Percentiles rank a stretch among this genome's conserved stretches.
Evolutionary conservation across 257 asterid species (phyloP).

Genomic region (Capsicum chinense): DNA sequence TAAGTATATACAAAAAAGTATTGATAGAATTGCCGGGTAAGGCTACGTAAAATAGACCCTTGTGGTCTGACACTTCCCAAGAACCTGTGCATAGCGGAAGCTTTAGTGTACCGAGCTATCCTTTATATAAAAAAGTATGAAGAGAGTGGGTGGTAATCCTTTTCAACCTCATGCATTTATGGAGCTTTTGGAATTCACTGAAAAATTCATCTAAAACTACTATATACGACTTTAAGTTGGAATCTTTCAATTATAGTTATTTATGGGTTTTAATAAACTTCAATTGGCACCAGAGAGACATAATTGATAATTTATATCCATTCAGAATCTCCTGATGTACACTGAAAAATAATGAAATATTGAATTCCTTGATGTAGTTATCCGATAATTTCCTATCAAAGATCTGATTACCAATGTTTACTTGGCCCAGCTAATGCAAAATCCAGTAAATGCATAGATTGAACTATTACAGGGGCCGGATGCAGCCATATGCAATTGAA

Average conservation of each 20-base stretch:
- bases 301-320: neutral
- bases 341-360: constrained; percentile 13
- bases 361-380: neutral
- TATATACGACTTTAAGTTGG: neutral
- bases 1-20: too few species aligned
- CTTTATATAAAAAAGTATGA: neutral
- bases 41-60: too few species aligned
- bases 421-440: neutral
- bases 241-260: neutral
- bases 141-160: neutral
- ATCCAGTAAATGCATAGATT: neutral
- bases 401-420: neutral
- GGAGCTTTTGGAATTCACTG: neutral
- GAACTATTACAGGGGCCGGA: neutral
- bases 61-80: too few species aligned
- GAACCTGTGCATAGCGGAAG: too few species aligned
- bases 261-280: neutral
- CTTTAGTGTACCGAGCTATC: too few species aligned
- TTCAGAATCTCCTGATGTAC: neutral
- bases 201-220: neutral
- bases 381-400: neutral
- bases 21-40: too few species aligned
- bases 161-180: constrained; percentile 5
- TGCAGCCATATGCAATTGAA: neutral
- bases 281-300: neutral